Evolutionary conservation across 192 early-diverging fungal species (phyloP).

Genomic region (Blastocladiella britannica): DNA sequence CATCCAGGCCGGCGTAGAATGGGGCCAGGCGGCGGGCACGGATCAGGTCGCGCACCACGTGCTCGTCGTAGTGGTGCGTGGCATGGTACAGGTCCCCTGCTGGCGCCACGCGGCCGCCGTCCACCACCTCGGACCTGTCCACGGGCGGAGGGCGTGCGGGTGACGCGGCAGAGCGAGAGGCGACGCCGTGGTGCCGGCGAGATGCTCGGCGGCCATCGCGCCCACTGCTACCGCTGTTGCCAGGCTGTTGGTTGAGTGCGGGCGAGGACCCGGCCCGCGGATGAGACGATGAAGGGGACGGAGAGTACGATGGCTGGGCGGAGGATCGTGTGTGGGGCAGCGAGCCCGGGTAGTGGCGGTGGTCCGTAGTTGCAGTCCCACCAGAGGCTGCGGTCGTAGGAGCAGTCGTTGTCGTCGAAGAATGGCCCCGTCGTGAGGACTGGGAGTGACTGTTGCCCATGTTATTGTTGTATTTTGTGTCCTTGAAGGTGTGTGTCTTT

Average conservation of each 20-base stretch:
- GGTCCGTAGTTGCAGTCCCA: no score
- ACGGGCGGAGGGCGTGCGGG: not conserved
- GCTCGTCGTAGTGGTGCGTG: slow-evolving; percentile 56
- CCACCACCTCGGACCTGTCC: not conserved
- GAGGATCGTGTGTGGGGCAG: no score
- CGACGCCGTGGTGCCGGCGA: no score
- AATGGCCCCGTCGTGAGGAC: no score
- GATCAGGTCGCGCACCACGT: slow-evolving; percentile 52
- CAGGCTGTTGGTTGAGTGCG: not conserved
- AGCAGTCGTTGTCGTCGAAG: no score
- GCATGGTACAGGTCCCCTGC: slow-evolving; percentile 5
- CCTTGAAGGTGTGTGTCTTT: no score
- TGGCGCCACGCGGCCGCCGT: not conserved
- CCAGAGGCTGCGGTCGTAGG: no score
- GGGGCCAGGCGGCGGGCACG: slow-evolving; percentile 51
- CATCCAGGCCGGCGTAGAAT: slow-evolving; percentile 65
- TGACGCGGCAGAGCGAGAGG: not conserved
- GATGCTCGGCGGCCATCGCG: no score
- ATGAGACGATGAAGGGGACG: not conserved
- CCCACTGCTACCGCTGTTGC: no score
- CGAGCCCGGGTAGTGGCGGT: no score
- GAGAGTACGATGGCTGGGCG: not conserved
- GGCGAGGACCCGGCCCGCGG: not conserved
- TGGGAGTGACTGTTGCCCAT: no score
- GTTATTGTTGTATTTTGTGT: no score